phyloP scores from a whole-genome alignment of 2,329 filamentous ascomycete genomes.

The Monosporascus sp. region DNA sequence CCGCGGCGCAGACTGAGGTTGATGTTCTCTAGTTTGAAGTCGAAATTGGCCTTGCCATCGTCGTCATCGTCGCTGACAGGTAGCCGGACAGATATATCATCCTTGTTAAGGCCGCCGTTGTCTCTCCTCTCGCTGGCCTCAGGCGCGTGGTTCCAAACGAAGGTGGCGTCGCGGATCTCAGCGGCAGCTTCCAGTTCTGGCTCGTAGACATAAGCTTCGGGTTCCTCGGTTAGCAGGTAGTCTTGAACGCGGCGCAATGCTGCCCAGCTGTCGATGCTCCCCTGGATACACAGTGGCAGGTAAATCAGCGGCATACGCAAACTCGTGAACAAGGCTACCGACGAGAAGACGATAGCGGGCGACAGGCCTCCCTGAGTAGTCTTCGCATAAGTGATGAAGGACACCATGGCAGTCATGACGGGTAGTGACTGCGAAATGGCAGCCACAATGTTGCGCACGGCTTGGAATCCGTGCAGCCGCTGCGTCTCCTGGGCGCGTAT shows the following conservation, averaged over 20 bases:
- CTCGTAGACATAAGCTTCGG: conserved; percentile 59
- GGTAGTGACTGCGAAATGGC: conserved; percentile 76
- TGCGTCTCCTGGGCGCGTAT: conserved; percentile 70
- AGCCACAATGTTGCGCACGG: conserved; percentile 75
- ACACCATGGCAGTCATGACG: conserved; percentile 85
- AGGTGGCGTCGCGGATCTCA: conserved; percentile 63
- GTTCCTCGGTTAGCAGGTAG: conserved; percentile 78
- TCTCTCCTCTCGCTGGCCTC: no score
- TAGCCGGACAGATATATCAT: conserved; percentile 36
- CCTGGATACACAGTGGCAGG: conserved; percentile 77
- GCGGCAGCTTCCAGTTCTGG: conserved; percentile 60
- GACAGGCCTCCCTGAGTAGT: conserved; percentile 57
- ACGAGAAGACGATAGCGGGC: conserved; percentile 79
- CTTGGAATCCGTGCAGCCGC: conserved; percentile 70
- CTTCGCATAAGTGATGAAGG: conserved; percentile 73
- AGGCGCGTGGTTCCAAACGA: conserved; percentile 70
- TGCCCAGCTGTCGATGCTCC: conserved; percentile 73
- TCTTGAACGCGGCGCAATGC: conserved; percentile 79
- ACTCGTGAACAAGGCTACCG: conserved; percentile 83
- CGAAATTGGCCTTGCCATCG: conserved; percentile 26
- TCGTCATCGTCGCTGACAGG: conserved; percentile 44
- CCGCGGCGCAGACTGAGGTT: conserved; percentile 61
- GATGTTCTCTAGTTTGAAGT: conserved; percentile 61
- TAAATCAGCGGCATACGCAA: conserved; percentile 82
- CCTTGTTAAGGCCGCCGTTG: conserved; percentile 38